Evolutionary conservation across 208 protist genomes (phyloP), one percentile per base, ranked within the genome.

Genomic region (Acanthamoeba rhysodes): DNA sequence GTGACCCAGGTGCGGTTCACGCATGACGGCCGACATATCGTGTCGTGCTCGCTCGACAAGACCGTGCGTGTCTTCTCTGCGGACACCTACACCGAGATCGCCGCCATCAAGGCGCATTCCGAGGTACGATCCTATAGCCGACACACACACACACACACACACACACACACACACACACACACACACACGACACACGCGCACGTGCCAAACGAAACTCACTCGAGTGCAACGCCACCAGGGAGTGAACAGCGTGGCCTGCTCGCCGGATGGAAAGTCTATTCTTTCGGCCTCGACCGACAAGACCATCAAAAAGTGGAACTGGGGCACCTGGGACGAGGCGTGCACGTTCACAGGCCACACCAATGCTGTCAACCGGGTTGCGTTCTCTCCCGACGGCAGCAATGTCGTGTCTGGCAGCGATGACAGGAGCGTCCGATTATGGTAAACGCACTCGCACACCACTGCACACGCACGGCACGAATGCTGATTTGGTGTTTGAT

Each of bases 291-390:
- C 95, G 45, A 18, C 53, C 45, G 85, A 94, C 66, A 55, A 96
- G 27, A 80, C 87, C 5, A 24, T 96, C 0, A 91, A 88, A 18
- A 24, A 96, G 70, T 97, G 96, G 96, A 68, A n/a, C 84, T 64
- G 84, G 53, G 84, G 84, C 20, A 68, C 53, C 32, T 91, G 84
- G 84, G 27, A 29, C 32, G 84, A 72, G 59, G 70, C 14, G 76
- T 96, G 74, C 8, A 57, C 59, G 3, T 87, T 97, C 27, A 1
- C 22, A 24, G 64, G 96, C 5, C 97, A 97, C 68, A 48, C 78
- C 4, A 59, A 64, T 18, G 50, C 59, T 34, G 96, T 97, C 24
- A 95, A 90, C 29, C 45, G 74, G 20, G 29, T 95, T 16, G 76
- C 90, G 7, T 70, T 50, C 20, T 95, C 94, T 6, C 27, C 37